phyloP scores from a whole-genome alignment of 176 grass and related monocot species.

The Avena insularis region DNA sequence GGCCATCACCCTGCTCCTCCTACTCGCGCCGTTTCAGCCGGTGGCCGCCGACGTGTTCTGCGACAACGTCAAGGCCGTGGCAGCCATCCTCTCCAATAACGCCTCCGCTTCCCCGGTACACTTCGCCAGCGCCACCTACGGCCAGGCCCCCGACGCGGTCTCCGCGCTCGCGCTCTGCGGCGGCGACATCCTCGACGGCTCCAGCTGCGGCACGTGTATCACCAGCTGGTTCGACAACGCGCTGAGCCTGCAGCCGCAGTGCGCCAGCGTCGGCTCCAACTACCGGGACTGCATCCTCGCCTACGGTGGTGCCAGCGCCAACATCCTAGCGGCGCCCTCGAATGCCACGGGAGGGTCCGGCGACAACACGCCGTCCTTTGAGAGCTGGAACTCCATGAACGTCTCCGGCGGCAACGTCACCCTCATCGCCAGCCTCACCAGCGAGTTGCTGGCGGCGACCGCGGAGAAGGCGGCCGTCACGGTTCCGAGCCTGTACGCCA shows the following conservation, averaged over 20 bases:
- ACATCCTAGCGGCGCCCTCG: background rate
- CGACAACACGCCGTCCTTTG: constrained; percentile 9
- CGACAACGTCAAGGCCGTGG: constrained; percentile 1
- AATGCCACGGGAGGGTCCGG: background rate
- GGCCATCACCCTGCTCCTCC: background rate
- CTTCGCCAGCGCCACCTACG: constrained; percentile 17
- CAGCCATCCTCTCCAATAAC: constrained; percentile 13
- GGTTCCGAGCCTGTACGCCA: background rate
- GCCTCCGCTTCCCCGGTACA: constrained; percentile 1
- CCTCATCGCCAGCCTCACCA: background rate
- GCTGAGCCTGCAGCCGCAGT: background rate
- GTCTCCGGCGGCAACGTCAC: background rate
- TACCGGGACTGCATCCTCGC: constrained; percentile 19
- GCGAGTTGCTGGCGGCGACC: background rate
- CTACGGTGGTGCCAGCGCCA: background rate
- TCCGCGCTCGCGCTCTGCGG: constrained; percentile 24
- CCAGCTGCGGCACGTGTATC: background rate
- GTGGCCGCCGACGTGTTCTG: background rate
- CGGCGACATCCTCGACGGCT: constrained; percentile 19
- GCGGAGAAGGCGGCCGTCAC: background rate
- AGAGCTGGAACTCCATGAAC: background rate
- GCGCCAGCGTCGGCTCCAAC: constrained; percentile 20
- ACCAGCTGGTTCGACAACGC: constrained; percentile 1
- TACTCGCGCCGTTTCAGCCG: background rate
- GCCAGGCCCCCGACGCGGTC: background rate